Percentiles rank a stretch among this genome's conserved stretches.
Conservation (phyloP, 768 basidiomycete species). For the Mycena filopes region DNA sequence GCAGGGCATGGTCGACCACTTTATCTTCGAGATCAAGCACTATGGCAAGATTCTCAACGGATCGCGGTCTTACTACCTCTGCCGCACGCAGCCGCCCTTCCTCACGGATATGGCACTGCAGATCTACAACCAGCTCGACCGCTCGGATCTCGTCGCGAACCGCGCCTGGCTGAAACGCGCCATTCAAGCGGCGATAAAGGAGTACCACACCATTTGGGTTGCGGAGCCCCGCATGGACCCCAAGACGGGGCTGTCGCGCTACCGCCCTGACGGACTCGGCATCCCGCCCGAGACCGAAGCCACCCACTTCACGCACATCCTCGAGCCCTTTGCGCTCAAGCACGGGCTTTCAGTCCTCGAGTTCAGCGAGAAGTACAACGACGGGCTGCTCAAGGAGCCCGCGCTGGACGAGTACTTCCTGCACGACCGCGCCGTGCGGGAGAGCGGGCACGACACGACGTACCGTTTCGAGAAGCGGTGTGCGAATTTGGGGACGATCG, state of each 20-base stretch:
- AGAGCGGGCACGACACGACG: conserved; percentile 96
- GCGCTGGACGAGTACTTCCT: conserved; percentile 96
- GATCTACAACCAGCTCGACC: conserved; percentile 96
- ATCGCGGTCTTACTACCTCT: conserved; percentile 94
- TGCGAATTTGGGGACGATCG: conserved; percentile 96
- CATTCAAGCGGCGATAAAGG: conserved; percentile 97
- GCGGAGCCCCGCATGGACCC: conserved; percentile 94
- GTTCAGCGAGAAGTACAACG: conserved; percentile 96
- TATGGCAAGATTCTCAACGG: conserved; percentile 98
- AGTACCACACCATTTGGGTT: conserved; percentile 98
- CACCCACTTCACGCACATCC: conserved; percentile 96
- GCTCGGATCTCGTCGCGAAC: conserved; percentile 82
- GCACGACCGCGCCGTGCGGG: conserved; percentile 95
- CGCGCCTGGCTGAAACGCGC: conserved; percentile 94
- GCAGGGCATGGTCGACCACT: conserved; percentile 98
- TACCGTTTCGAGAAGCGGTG: conserved; percentile 98
- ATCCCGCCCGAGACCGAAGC: conserved; percentile 99
- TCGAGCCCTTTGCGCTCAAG: conserved; percentile 94
- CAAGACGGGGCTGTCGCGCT: conserved; percentile 94
- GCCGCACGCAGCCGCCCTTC: conserved; percentile 97
- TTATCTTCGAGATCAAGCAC: conserved; percentile 98
- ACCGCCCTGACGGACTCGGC: conserved; percentile 91
- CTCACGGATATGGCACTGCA: conserved; percentile 98
- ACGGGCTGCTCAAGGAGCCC: conserved; percentile 84
- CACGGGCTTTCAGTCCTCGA: conserved; percentile 94